Conservation (phyloP, 1,284 basidiomycete species). For the Fomitopsis pinicola region DNA sequence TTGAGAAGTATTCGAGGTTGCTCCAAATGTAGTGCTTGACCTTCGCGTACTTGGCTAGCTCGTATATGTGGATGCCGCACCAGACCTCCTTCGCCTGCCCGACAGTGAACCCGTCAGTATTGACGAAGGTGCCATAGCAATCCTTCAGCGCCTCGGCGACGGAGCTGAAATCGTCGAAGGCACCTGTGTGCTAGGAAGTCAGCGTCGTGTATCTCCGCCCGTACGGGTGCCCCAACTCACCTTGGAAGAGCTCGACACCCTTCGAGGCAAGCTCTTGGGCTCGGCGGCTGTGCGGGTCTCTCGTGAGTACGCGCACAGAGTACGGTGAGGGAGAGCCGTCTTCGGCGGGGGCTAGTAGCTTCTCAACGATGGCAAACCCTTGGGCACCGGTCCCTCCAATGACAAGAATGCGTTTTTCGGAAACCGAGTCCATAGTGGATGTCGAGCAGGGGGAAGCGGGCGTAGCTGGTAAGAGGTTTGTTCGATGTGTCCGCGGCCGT, state of each 20-base stretch:
- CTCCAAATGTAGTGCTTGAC: constrained; percentile 43
- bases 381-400: constrained; percentile 50
- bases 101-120: constrained; percentile 41
- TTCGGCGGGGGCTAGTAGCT: constrained; percentile 32
- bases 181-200: not conserved
- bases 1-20: constrained; percentile 37
- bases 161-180: constrained; percentile 25
- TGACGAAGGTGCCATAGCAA: constrained; percentile 40
- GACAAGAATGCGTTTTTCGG: constrained; percentile 42
- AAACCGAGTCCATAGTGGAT: not conserved
- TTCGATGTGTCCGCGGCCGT: too few relatives aligned
- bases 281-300: constrained; percentile 34
- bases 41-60: constrained; percentile 35
- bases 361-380: constrained; percentile 41
- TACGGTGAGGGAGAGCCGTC: constrained; percentile 43
- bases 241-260: constrained; percentile 42
- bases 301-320: constrained; percentile 41
- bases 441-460: too few relatives aligned
- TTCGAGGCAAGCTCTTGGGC: constrained; percentile 33
- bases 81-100: constrained; percentile 39
- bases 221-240: constrained; percentile 16
- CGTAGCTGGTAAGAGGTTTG: too few relatives aligned
- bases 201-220: too few relatives aligned
- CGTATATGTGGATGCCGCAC: constrained; percentile 39
- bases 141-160: constrained; percentile 33